Evolutionary conservation across 1,139 yeast species (phyloP).

Genomic region (Citeromyces hawaiiensis): DNA sequence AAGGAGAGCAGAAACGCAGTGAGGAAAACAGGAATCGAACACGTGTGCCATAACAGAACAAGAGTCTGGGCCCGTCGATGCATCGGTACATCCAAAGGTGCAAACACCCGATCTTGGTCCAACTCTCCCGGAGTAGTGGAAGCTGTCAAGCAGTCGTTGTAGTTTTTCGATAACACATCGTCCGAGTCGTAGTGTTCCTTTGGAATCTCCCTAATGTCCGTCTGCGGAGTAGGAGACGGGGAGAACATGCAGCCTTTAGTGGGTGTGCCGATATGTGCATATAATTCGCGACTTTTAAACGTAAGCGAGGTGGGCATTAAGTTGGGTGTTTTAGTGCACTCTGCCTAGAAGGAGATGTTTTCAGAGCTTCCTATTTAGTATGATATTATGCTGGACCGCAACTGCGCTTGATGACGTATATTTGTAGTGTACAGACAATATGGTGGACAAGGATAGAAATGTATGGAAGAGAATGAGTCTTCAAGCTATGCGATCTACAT

Average conservation of each 20-base stretch:
- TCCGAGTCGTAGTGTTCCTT: slow-evolving; percentile 3
- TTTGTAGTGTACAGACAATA: too few relatives aligned
- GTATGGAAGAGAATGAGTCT: too few relatives aligned
- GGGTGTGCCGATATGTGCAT: background rate
- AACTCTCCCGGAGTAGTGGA: background rate
- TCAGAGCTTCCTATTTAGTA: too few relatives aligned
- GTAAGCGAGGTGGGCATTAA: too few relatives aligned
- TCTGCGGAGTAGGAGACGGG: background rate
- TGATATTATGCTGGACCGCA: too few relatives aligned
- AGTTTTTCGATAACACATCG: slow-evolving; percentile 1
- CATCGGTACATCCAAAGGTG: slow-evolving; percentile 44
- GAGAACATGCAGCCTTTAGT: slow-evolving; percentile 1
- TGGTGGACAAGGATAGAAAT: too few relatives aligned
- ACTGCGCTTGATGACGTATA: too few relatives aligned
- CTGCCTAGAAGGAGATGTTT: too few relatives aligned
- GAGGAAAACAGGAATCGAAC: slow-evolving; percentile 51
- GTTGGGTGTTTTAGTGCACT: too few relatives aligned
- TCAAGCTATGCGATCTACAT: too few relatives aligned
- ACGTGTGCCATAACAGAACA: slow-evolving; percentile 65
- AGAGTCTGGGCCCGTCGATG: slow-evolving; percentile 53
- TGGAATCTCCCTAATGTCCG: background rate
- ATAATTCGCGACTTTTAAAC: background rate
- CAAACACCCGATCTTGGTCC: slow-evolving; percentile 9
- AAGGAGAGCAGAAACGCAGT: slow-evolving; percentile 42
- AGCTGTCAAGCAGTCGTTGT: slow-evolving; percentile 2